These are phyloP conservation scores for Leptodermis oblonga DNA, from an alignment of 257 asterid species.

Conservation along the genomic window DNA sequence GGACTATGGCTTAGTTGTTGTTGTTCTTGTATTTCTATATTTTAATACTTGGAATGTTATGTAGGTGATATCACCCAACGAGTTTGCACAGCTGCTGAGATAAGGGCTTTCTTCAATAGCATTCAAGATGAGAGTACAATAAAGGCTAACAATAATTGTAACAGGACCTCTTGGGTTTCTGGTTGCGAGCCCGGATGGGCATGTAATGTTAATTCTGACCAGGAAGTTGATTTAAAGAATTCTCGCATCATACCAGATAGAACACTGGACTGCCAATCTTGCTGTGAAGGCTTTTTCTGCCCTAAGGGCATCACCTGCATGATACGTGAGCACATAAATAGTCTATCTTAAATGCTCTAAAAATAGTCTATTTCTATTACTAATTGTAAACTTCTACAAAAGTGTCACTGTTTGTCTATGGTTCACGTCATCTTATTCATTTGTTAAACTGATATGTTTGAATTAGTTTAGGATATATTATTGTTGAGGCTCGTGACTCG, in stretches of 20 bases:
- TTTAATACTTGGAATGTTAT: slow-evolving; percentile 14
- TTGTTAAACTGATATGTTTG: not conserved
- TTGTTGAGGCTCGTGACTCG: not conserved
- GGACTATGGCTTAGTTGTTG: too few species aligned
- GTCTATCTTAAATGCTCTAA: not conserved
- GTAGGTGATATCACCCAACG: slow-evolving; percentile 54
- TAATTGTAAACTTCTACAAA: not conserved
- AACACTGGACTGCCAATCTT: slow-evolving; percentile 58
- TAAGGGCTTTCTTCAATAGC: slow-evolving; percentile 47
- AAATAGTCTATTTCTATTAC: not conserved
- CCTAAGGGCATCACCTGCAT: slow-evolving; percentile 88
- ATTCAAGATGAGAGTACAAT: slow-evolving; percentile 34
- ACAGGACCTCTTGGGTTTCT: slow-evolving; percentile 55
- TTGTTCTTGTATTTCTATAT: not conserved
- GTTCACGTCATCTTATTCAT: not conserved
- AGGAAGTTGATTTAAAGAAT: slow-evolving; percentile 29
- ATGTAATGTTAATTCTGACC: slow-evolving; percentile 45
- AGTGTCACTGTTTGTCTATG: not conserved
- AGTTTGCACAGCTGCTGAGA: slow-evolving; percentile 76
- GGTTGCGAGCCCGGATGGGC: slow-evolving; percentile 99
- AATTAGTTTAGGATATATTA: too few species aligned
- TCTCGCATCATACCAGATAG: slow-evolving; percentile 50
- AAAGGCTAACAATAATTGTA: slow-evolving; percentile 67
- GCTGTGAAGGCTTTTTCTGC: slow-evolving; percentile 90
- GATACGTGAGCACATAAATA: slow-evolving; percentile 61